Evolutionary conservation across 129 eudicot genomes (phyloP), one percentile per base, ranked within the genome.

Genomic region (Tagetes erecta): DNA sequence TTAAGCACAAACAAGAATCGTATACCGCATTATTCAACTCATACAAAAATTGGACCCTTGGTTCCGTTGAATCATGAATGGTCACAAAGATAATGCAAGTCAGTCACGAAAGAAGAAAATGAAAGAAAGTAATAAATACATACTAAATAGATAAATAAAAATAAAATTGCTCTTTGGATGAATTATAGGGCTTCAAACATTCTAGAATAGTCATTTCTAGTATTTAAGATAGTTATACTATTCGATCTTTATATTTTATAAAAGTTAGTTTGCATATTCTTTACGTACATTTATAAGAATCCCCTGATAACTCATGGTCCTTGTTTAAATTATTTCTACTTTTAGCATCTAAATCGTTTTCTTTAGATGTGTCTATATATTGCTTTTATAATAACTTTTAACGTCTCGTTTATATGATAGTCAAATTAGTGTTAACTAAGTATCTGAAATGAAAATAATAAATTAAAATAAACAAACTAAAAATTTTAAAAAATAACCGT

Each of bases 221-320:
- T 20, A 20, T 20, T 57, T 2, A 57, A 57, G 30, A 57, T 2
- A 72, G 6, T 40, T 11, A 55, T 72, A 20, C 57, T 6, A 56
- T 72, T 55, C 52, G 44, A n/a, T 38, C 36, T 49, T 11, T 36
- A 9, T 35, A 55, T 42, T 67, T 49, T 10, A 9, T 4, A 67
- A 45, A 67, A 7, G 5, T 45, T 44, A 20, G 27, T 20, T 20
- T 45, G 57, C 10, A 45, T 49, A 30, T 46, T 34, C 56, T 33
- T 45, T 10, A n/a, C 0, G 67, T 57, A 20, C 76, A 53, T 41
- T 6, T 31, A 57, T 40, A 57, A 41, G 41, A 72, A 3, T 7
- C 6, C 37, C 0, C 12, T 58, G 56, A 71, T 55, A 38, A 40
- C 51, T 40, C n/a, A 72, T 42, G 55, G 76, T 72, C 76, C 76